Conservation (phyloP, 78 protist genomes). For the Cavenderia fasciculata region DNA sequence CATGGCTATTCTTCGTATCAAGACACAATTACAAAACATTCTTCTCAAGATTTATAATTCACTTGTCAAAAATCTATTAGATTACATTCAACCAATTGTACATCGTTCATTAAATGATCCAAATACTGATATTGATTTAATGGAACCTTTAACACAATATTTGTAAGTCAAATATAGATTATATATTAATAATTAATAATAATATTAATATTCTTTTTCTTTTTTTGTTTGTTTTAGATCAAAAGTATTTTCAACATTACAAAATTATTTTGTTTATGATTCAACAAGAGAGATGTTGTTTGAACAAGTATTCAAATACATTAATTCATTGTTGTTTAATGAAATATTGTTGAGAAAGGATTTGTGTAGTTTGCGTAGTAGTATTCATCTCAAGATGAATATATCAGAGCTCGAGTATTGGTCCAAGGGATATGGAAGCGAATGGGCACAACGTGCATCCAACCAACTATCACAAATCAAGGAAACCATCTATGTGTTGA, state of each 20-base stretch:
- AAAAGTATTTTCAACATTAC: constrained; percentile 27
- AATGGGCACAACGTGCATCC: not conserved
- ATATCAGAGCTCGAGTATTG: constrained; percentile 70
- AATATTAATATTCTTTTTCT: not conserved
- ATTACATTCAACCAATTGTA: constrained; percentile 38
- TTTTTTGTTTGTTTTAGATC: not conserved
- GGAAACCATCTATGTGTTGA: constrained; percentile 55
- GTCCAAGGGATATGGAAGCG: constrained; percentile 52
- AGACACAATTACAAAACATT: constrained; percentile 11
- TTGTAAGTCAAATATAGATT: constrained; percentile 10
- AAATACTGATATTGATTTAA: constrained; percentile 17
- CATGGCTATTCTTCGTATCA: not conserved
- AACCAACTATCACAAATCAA: constrained; percentile 8
- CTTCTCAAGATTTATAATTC: constrained; percentile 13
- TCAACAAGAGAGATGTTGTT: constrained; percentile 15
- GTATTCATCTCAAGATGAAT: constrained; percentile 65
- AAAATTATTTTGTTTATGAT: constrained; percentile 3
- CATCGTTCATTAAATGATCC: constrained; percentile 22
- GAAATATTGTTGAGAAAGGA: constrained; percentile 61
- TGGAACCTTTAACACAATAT: constrained; percentile 51
- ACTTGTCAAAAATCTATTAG: constrained; percentile 19
- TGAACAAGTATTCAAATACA: constrained; percentile 49
- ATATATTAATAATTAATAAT: not conserved
- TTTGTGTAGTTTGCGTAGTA: constrained; percentile 54
- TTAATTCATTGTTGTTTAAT: constrained; percentile 58